Evolutionary conservation across 345 rosid genomes (phyloP).

Genomic region (Pseudoturritis turrita): DNA sequence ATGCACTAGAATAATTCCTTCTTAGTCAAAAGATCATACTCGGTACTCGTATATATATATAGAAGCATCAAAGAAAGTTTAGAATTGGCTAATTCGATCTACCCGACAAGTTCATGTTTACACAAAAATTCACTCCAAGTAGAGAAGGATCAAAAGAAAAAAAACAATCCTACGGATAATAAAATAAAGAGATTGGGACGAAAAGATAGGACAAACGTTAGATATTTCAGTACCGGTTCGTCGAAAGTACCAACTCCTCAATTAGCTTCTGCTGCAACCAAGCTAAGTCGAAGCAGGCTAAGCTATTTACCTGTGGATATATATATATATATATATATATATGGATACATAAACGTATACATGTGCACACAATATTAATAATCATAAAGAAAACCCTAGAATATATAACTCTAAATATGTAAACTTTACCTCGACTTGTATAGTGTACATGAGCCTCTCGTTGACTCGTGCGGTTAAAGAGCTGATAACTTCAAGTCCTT

Average conservation of each 20-base stretch:
- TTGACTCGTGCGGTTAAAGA: conserved; percentile 32
- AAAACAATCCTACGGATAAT: background rate
- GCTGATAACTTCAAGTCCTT: conserved; percentile 35
- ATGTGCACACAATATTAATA: background rate
- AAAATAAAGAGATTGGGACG: background rate
- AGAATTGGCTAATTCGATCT: background rate
- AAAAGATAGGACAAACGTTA: background rate
- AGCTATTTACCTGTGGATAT: conserved; percentile 36
- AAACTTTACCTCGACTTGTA: conserved; percentile 41
- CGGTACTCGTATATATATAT: background rate
- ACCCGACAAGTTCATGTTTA: background rate
- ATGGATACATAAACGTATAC: background rate
- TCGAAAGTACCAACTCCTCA: conserved; percentile 21
- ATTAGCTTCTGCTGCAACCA: conserved; percentile 37
- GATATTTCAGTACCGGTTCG: background rate
- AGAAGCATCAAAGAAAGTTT: background rate
- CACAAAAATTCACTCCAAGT: background rate
- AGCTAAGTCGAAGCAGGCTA: conserved; percentile 22
- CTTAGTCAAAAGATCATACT: background rate
- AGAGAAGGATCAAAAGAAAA: background rate
- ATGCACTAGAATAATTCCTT: background rate
- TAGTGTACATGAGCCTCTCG: conserved; percentile 32
- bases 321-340: no score
- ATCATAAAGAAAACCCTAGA: background rate
- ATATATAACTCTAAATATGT: background rate